Evolutionary conservation across 148 eudicot species (phyloP), one percentile per base, ranked within the genome.

Genomic region (Rhododendron mucronatum): DNA sequence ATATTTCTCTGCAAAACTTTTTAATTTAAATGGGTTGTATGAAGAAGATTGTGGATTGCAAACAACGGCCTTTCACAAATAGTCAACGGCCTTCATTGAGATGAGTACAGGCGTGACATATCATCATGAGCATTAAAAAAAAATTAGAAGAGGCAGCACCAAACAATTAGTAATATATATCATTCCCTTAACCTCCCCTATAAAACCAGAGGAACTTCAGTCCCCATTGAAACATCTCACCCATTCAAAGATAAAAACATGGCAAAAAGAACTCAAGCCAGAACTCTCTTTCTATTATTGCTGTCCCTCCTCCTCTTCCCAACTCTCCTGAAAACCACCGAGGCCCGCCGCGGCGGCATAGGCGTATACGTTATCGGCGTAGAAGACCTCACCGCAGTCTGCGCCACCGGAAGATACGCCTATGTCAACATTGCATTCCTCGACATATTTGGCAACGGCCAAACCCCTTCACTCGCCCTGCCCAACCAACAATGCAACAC

Each of bases 371-470:
- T 41, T 93, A 88, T 88, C 16, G 78, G 86, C 39, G 97, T 91
- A 76, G 96, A 92, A 20, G 88, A 90, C 79, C 77, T 95, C 41
- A 55, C 89, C 44, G 59, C 87, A 0, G 82, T 97, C 12, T 95
- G 97, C 47, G 88, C 89, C 89, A 86, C 95, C 28, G 91, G 96
- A 7, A 90, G 87, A 82, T 95, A 84, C 61, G 21, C 91, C 71
- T 93, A 61, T 82, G 87, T 95, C 16, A 90, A 90, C 90, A 83
- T 95, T 37, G 93, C 87, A 63, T 94, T 95, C 83, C 93, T 94
- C 21, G 57, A 81, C 86, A 80, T 63, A 14, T 95, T 95, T 84
- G 97, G 95, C 44, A 82, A 73, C 33, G 92, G 94, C 84, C 93
- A 84, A 71, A 90, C 92, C 26, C 98, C 98, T 1, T 77, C 53